phyloP scores from a whole-genome alignment of 2,329 filamentous ascomycete species.

The Magnaporthales sp. region DNA sequence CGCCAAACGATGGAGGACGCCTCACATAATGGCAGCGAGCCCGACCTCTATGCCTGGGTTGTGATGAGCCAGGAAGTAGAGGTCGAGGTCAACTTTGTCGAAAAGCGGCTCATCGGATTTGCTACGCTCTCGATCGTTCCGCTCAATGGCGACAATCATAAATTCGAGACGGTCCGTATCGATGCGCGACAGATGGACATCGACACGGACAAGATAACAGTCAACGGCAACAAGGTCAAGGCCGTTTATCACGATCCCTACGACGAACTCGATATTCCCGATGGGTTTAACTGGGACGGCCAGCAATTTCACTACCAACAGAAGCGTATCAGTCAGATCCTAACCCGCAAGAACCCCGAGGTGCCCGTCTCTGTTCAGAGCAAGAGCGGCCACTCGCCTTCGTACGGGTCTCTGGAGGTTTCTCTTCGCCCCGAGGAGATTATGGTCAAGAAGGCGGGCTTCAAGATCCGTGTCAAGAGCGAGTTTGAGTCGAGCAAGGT shows the following conservation, averaged over 20 bases:
- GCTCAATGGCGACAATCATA: constrained; percentile 36
- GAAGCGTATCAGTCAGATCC: constrained; percentile 52
- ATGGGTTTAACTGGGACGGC: constrained; percentile 53
- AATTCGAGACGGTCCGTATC: constrained; percentile 45
- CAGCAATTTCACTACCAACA: constrained; percentile 68
- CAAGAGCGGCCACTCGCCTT: constrained; percentile 45
- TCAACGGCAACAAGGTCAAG: constrained; percentile 35
- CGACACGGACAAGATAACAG: constrained; percentile 41
- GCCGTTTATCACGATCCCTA: constrained; percentile 58
- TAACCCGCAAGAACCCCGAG: constrained; percentile 42
- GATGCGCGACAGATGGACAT: constrained; percentile 57
- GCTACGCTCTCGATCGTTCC: constrained; percentile 73
- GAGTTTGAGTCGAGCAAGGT: constrained; percentile 2
- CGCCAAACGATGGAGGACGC: not conserved
- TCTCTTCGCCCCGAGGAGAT: constrained; percentile 24
- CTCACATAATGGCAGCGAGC: not conserved
- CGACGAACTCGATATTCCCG: constrained; percentile 51
- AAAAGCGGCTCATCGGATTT: constrained; percentile 64
- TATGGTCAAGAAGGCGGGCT: not conserved
- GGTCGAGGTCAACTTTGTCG: constrained; percentile 79
- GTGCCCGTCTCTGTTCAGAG: constrained; percentile 47
- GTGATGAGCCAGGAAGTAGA: constrained; percentile 81
- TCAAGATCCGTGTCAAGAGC: constrained; percentile 2
- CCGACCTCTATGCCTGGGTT: constrained; percentile 1
- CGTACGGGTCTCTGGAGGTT: constrained; percentile 41